Percentiles rank a stretch among this genome's conserved stretches.
phyloP scores from a whole-genome alignment of 148 eudicot species.

The Talinum fruticosum region DNA sequence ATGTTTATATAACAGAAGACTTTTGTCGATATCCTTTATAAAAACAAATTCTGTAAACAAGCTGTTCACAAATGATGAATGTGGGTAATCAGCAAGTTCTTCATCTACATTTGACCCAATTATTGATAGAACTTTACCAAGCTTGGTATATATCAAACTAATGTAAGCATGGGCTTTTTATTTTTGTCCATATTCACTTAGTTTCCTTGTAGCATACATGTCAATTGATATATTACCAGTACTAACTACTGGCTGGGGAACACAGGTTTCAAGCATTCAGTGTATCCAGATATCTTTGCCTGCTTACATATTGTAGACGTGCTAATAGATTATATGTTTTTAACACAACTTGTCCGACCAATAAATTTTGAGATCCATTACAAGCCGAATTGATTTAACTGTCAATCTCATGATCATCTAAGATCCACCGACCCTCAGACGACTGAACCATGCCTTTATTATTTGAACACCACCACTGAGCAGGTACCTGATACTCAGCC shows the following conservation, averaged over 20 bases:
- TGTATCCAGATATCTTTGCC: neutral
- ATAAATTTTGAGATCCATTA: neutral
- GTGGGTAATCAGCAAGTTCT: neutral
- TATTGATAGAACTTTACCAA: neutral
- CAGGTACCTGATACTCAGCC: neutral
- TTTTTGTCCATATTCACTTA: neutral
- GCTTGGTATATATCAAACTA: neutral
- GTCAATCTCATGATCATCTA: slow-evolving; percentile 4
- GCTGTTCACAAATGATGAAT: neutral
- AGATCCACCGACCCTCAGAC: neutral
- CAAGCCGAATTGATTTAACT: neutral
- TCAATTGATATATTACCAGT: neutral
- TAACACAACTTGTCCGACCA: neutral
- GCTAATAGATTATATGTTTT: too few species aligned
- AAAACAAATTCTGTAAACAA: neutral
- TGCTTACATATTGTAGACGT: neutral
- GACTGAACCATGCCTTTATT: slow-evolving; percentile 3
- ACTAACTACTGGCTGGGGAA: neutral
- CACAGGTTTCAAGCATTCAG: neutral
- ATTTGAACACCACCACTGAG: slow-evolving; percentile 5
- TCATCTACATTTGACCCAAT: neutral
- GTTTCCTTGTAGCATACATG: neutral
- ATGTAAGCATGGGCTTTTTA: neutral
- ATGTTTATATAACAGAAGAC: neutral
- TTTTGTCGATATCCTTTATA: neutral